phyloP scores from a whole-genome alignment of 164 flowering plant species.

The Magnolia sinica region DNA sequence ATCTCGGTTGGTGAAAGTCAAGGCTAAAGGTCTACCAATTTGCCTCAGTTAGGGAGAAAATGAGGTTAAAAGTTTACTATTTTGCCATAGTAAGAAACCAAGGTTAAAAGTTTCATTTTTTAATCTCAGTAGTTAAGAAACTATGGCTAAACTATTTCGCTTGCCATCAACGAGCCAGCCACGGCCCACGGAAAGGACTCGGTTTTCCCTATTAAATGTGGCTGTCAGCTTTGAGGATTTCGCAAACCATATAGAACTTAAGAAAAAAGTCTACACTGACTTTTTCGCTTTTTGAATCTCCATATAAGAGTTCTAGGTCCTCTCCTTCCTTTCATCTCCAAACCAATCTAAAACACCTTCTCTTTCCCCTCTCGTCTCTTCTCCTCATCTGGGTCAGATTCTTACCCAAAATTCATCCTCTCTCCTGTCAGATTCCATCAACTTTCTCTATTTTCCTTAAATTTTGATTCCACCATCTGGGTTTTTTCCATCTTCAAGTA shows the following conservation, averaged over 20 bases:
- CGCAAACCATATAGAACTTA: background rate
- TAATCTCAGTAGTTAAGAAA: too few species aligned
- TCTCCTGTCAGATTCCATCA: background rate
- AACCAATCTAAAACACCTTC: background rate
- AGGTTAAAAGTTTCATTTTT: too few species aligned
- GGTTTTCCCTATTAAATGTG: background rate
- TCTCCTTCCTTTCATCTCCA: background rate
- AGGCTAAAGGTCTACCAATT: too few species aligned
- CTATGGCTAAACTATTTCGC: background rate
- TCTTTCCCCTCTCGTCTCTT: background rate
- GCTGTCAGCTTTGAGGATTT: constrained; percentile 5
- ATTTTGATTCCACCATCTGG: constrained; percentile 4
- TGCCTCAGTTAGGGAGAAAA: too few species aligned
- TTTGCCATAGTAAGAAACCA: too few species aligned
- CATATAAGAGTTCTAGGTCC: background rate
- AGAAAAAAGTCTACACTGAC: background rate
- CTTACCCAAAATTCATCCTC: background rate
- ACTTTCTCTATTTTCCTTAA: background rate
- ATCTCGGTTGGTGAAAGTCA: too few species aligned
- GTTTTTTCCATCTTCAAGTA: background rate
- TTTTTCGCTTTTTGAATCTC: background rate
- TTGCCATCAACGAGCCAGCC: background rate
- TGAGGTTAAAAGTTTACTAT: too few species aligned
- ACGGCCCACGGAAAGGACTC: background rate
- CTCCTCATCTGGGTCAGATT: background rate